Evolutionary conservation across 2,329 filamentous ascomycete genomes (phyloP), one percentile per base, ranked within the genome.

Genomic region (Talaromyces sp.): DNA sequence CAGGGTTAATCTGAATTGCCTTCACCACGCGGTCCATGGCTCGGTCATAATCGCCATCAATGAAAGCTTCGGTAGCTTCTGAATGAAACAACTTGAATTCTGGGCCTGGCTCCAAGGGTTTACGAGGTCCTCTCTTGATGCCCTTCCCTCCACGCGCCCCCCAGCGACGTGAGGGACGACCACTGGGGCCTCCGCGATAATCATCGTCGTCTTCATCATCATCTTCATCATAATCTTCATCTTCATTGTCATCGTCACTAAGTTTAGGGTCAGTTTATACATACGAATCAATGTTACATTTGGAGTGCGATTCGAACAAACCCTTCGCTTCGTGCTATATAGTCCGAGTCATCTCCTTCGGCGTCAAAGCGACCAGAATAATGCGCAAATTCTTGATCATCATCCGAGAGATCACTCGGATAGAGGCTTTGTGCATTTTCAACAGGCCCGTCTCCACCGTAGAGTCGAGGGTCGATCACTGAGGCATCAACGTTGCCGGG

Each of bases 1-100:
- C 84, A 0, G 84, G 84, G 60, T 87, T 86, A 27, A 76, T 70
- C 36, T 78, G 72, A 29, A 85, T 78, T 8, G 82, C 82, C 54
- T 76, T 69, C 51, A 75, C 74, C 35, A 77, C 72, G 10, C 75
- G 60, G 6, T 73, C 65, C 47, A 68, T 75, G 45, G 71, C 80
- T 62, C 67, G 71, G 47, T 75, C 76, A 52, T 76, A 77, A 45
- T 79, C 70, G 8, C 72, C 69, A 55, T 78, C 75, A 49, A 79
- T 78, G 54, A 79, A 80, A 16, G 77, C 77, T 42, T 73, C 73
- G 1, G 75, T 78, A 22, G 78, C 78, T 51, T 76, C 70, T 5
- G 75, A 75, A 61, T 78, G 76, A 40, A 79, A 57, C 16, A 73
- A 61, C 43, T 77, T 78, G 66, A 80, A 80, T 49, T 80, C 77